phyloP scores from a whole-genome alignment of 2,329 filamentous ascomycete species.

The Fusarium anguioides region DNA sequence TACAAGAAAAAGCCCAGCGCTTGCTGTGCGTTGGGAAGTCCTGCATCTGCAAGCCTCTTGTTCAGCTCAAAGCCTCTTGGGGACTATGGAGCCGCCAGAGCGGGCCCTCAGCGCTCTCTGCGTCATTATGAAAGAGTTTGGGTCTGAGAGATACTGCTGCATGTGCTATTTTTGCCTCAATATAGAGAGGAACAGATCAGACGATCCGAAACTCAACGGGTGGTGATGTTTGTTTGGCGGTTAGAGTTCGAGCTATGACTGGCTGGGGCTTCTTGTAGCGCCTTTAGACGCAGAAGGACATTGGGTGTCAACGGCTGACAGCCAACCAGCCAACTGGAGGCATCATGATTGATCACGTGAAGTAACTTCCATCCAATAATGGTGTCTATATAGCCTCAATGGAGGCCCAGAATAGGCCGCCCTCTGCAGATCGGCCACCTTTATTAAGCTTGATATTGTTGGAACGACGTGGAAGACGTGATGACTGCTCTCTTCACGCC shows the following conservation, averaged over 20 bases:
- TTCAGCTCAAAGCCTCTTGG: slow-evolving; percentile 29
- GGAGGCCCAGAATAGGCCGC: slow-evolving; percentile 15
- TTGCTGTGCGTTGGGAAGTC: slow-evolving; percentile 34
- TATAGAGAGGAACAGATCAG: slow-evolving; percentile 8
- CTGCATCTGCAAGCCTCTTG: slow-evolving; percentile 39
- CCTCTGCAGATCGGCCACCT: slow-evolving; percentile 24
- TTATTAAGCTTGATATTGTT: slow-evolving; percentile 13
- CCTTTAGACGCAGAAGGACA: slow-evolving; percentile 31
- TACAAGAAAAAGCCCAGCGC: slow-evolving; percentile 27
- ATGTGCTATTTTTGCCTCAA: slow-evolving; percentile 30
- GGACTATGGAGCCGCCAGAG: slow-evolving; percentile 28
- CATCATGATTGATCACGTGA: slow-evolving; percentile 26
- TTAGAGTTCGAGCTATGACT: slow-evolving; percentile 40
- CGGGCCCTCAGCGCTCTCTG: slow-evolving; percentile 25
- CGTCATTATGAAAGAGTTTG: slow-evolving; percentile 27
- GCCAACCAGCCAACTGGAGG: slow-evolving; percentile 32
- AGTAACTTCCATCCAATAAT: slow-evolving; percentile 12
- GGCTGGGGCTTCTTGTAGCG: slow-evolving; percentile 36
- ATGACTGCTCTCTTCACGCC: not conserved
- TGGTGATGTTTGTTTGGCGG: slow-evolving; percentile 38
- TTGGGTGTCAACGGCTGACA: slow-evolving; percentile 26
- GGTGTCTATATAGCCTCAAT: slow-evolving; percentile 26
- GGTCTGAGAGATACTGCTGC: slow-evolving; percentile 20
- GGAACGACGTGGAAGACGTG: slow-evolving; percentile 7
- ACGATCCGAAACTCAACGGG: slow-evolving; percentile 28